Conservation (phyloP, 345 rosid species). For the Citrus medica region DNA sequence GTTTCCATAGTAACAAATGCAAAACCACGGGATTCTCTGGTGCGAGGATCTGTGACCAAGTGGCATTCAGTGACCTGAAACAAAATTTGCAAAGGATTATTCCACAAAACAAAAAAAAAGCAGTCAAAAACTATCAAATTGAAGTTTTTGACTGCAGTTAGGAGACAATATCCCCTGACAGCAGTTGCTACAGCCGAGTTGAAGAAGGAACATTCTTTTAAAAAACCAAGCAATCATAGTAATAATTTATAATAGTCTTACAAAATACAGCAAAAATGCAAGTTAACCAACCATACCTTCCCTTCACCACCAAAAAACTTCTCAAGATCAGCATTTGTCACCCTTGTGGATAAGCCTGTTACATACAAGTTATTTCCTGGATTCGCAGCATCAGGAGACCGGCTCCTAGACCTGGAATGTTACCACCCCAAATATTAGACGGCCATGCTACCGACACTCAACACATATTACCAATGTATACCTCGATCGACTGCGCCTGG, state of each 20-base stretch:
- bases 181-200: not conserved
- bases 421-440: not conserved
- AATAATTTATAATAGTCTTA: not conserved
- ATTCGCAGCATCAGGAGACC: constrained; percentile 35
- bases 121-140: not conserved
- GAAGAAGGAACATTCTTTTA: not conserved
- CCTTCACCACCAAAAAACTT: constrained; percentile 56
- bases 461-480: constrained; percentile 1
- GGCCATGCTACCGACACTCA: not conserved
- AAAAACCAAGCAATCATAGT: not conserved
- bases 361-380: constrained; percentile 69
- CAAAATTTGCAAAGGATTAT: constrained; percentile 5
- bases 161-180: not conserved
- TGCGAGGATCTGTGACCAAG: constrained; percentile 56
- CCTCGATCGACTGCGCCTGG: constrained; percentile 57
- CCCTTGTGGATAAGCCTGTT: constrained; percentile 61
- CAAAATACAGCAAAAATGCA: not conserved
- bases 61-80: constrained; percentile 57
- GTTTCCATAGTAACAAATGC: constrained; percentile 67
- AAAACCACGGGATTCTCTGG: constrained; percentile 66
- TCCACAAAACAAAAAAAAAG: not conserved
- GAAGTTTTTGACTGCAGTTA: too few species aligned
- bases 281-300: constrained; percentile 36
- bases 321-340: constrained; percentile 44
- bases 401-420: constrained; percentile 55